phyloP scores from a whole-genome alignment of 495 filamentous ascomycete genomes.

The Glutinoglossum americanum region DNA sequence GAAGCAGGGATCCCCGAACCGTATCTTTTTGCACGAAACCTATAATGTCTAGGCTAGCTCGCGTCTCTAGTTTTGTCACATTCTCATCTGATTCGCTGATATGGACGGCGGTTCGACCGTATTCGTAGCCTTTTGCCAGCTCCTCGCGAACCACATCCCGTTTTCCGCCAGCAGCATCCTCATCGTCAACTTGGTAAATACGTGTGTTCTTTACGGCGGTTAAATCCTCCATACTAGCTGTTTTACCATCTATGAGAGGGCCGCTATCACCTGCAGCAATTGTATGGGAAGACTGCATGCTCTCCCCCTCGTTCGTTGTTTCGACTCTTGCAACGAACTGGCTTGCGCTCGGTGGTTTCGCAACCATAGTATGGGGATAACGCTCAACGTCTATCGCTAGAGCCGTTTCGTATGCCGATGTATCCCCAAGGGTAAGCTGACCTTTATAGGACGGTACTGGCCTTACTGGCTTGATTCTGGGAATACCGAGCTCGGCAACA shows the following conservation, averaged over 20 bases:
- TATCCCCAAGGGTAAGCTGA: constrained; percentile 57
- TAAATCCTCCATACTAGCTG: constrained; percentile 26
- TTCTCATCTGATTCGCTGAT: constrained; percentile 69
- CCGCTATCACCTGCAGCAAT: constrained; percentile 17
- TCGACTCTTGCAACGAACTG: constrained; percentile 39
- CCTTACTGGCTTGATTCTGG: constrained; percentile 48
- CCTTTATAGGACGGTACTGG: constrained; percentile 65
- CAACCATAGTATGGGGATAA: constrained; percentile 63
- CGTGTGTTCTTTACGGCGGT: constrained; percentile 47
- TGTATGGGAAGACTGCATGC: constrained; percentile 27
- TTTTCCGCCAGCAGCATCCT: constrained; percentile 54
- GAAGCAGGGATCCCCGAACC: constrained; percentile 20
- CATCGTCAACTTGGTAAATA: constrained; percentile 60
- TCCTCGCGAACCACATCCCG: constrained; percentile 65
- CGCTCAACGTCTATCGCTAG: constrained; percentile 73
- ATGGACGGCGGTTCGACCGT: constrained; percentile 76
- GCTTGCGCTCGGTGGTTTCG: constrained; percentile 50
- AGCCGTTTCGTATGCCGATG: constrained; percentile 48
- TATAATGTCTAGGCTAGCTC: constrained; percentile 50
- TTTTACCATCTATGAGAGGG: constrained; percentile 15
- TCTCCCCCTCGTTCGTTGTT: constrained; percentile 21
- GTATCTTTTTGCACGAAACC: constrained; percentile 63
- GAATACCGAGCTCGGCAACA: constrained; percentile 50
- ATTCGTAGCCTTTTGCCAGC: constrained; percentile 81
- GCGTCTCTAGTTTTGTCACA: constrained; percentile 60